Evolutionary conservation across 1,139 yeast genomes (phyloP).

Genomic region (Blastobotrys arbuscula): DNA sequence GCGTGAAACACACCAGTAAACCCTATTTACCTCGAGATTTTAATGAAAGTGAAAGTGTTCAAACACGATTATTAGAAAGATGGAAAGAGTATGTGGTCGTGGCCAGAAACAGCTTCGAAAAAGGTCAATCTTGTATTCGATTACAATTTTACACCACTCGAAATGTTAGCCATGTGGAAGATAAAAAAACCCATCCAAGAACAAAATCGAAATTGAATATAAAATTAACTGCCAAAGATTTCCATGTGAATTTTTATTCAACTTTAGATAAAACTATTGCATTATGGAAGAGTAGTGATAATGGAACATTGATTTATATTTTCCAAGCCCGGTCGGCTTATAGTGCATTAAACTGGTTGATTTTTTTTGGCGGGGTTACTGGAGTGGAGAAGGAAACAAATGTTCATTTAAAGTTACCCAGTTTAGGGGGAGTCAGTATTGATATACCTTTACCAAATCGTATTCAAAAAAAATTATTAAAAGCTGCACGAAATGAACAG

Average conservation of each 20-base stretch:
- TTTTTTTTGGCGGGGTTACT: constrained; percentile 45
- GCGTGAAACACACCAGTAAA: constrained; percentile 42
- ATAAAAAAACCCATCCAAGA: constrained; percentile 27
- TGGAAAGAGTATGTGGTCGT: constrained; percentile 75
- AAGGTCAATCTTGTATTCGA: constrained; percentile 32
- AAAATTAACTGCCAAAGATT: constrained; percentile 22
- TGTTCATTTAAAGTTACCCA: constrained; percentile 48
- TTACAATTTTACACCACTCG: constrained; percentile 57
- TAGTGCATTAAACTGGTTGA: constrained; percentile 57
- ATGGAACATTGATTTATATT: constrained; percentile 42
- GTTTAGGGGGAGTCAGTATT: constrained; percentile 39
- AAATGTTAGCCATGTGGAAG: constrained; percentile 35
- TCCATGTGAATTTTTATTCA: constrained; percentile 53
- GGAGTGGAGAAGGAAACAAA: constrained; percentile 30
- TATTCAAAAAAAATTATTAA: constrained; percentile 2
- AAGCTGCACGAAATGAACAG: not conserved
- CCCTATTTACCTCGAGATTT: constrained; percentile 31
- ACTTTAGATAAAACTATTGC: constrained; percentile 64
- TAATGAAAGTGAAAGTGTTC: constrained; percentile 44
- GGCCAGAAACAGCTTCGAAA: constrained; percentile 51
- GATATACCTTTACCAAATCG: constrained; percentile 31
- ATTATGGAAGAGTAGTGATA: constrained; percentile 36
- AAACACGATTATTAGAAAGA: constrained; percentile 52
- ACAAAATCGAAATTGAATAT: constrained; percentile 26
- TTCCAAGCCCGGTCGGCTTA: constrained; percentile 46